Percentiles rank a stretch among this genome's conserved stretches.
phyloP scores from a whole-genome alignment of 1,139 yeast species.

The Hansenula lynferdii region DNA sequence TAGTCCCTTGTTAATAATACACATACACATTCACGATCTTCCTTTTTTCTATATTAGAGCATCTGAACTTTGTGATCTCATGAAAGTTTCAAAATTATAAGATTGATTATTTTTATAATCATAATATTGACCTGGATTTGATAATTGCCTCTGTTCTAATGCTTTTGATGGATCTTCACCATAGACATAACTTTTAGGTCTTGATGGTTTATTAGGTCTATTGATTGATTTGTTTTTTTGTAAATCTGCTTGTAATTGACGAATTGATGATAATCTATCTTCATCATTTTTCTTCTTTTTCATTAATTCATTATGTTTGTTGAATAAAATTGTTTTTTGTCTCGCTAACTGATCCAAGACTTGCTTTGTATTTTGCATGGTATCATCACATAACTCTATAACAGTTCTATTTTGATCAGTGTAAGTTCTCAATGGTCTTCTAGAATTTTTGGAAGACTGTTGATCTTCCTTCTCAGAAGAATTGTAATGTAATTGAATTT shows the following conservation, averaged over 20 bases:
- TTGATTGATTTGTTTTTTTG: slow-evolving; percentile 3
- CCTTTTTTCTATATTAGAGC: slow-evolving; percentile 1
- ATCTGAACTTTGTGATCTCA: slow-evolving; percentile 5
- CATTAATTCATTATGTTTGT: slow-evolving; percentile 9
- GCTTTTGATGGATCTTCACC: neutral
- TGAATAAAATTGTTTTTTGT: slow-evolving; percentile 18
- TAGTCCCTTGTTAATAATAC: neutral
- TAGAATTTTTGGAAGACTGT: neutral
- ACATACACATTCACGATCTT: too few species aligned
- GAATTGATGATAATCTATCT: slow-evolving; percentile 8
- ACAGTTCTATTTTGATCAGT: slow-evolving; percentile 12
- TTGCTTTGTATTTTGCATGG: slow-evolving; percentile 15
- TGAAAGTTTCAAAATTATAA: slow-evolving; percentile 14
- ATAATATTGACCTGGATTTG: slow-evolving; percentile 9
- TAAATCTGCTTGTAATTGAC: slow-evolving; percentile 9
- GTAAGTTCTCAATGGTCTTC: slow-evolving; percentile 2
- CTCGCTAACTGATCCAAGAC: slow-evolving; percentile 20
- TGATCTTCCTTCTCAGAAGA: neutral
- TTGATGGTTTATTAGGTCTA: neutral
- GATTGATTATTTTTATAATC: slow-evolving; percentile 12
- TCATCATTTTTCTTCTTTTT: slow-evolving; percentile 10
- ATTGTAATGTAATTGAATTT: slow-evolving; percentile 15
- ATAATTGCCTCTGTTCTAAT: neutral
- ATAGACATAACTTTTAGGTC: slow-evolving; percentile 4
- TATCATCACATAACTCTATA: slow-evolving; percentile 20